These are phyloP conservation scores for Linnemannia exigua DNA, from an alignment of 192 early-diverging fungal genomes.

Conservation along the genomic window DNA sequence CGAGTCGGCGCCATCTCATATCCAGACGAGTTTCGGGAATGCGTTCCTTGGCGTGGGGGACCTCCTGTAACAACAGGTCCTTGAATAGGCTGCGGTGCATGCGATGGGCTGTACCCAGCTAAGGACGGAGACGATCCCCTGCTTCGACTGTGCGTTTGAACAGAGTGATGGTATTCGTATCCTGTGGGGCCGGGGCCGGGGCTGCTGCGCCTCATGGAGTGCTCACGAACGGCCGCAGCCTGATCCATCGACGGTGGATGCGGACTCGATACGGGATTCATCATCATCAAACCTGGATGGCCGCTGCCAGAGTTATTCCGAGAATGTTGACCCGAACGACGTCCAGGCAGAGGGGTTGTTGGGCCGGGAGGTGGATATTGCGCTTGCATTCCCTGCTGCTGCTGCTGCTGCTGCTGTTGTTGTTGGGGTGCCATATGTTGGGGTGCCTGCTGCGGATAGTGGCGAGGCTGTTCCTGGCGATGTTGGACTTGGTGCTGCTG, in stretches of 20 bases:
- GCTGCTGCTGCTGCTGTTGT: slow-evolving; percentile 25
- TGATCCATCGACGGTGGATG: not conserved
- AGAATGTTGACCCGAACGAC: slow-evolving; percentile 28
- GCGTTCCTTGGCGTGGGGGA: slow-evolving; percentile 13
- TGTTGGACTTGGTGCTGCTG: slow-evolving; percentile 15
- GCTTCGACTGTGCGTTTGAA: slow-evolving; percentile 13
- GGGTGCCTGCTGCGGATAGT: not conserved
- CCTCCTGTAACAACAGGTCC: slow-evolving; percentile 2
- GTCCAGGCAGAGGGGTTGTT: not conserved
- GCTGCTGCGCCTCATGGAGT: slow-evolving; percentile 14
- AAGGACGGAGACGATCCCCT: slow-evolving; percentile 27
- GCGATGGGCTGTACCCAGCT: slow-evolving; percentile 29
- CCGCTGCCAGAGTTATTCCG: slow-evolving; percentile 36
- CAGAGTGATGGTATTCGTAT: slow-evolving; percentile 6
- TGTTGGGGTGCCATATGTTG: not conserved
- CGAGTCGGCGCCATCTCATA: slow-evolving; percentile 15
- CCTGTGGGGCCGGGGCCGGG: slow-evolving; percentile 23
- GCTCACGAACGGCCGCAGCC: not conserved
- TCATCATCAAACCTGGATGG: slow-evolving; percentile 27
- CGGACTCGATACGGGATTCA: slow-evolving; percentile 25
- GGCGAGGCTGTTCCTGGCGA: slow-evolving; percentile 31
- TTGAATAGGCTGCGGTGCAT: slow-evolving; percentile 20
- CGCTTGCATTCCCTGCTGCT: slow-evolving; percentile 16
- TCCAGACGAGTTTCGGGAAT: slow-evolving; percentile 25
- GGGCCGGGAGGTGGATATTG: not conserved